Evolutionary conservation across 73 alveolate genomes (phyloP).

Genomic region (Stentor roeselii): DNA sequence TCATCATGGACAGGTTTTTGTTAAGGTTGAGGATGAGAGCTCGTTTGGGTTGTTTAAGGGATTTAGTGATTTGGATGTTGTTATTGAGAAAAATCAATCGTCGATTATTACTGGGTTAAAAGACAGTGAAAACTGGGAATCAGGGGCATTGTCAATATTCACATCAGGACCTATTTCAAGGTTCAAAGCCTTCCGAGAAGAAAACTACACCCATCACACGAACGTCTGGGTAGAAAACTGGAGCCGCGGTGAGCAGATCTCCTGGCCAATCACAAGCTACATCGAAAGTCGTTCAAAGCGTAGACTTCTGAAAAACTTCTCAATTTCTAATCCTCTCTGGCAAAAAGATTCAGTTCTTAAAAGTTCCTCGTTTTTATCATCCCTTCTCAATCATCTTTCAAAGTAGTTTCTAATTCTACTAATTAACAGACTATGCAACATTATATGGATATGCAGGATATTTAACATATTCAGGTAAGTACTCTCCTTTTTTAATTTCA

Average conservation of each 20-base stretch:
- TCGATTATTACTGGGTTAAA: neutral
- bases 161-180: neutral
- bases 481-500: slow-evolving; percentile 40
- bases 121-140: neutral
- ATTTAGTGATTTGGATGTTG: neutral
- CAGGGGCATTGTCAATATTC: neutral
- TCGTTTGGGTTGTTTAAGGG: neutral
- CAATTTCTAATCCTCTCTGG: too few species aligned
- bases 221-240: slow-evolving; percentile 1
- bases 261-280: neutral
- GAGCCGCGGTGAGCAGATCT: neutral
- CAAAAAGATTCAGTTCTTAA: too few species aligned
- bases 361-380: too few species aligned
- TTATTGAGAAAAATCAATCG: neutral
- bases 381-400: too few species aligned
- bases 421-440: too few species aligned
- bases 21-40: neutral
- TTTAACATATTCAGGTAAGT: neutral
- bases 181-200: neutral
- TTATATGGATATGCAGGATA: neutral
- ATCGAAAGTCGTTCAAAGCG: neutral
- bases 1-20: neutral
- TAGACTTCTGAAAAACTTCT: neutral
- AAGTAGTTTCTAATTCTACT: too few species aligned
- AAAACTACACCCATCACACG: neutral